phyloP scores from a whole-genome alignment of 139 green algal species.

The Coelastrella sp. region DNA sequence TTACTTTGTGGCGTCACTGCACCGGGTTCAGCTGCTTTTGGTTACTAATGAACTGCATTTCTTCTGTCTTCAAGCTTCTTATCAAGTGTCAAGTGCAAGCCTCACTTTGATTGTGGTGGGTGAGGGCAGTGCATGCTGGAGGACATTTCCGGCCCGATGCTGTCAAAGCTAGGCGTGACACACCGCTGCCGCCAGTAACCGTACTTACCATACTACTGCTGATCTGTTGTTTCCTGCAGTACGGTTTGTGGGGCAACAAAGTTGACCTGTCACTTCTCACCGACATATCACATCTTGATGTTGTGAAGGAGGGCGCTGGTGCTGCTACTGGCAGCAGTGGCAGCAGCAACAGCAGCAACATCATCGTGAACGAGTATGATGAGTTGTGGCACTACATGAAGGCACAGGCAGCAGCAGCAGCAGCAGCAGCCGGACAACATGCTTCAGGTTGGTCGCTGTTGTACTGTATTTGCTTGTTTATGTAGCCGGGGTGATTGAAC shows the following conservation, averaged over 20 bases:
- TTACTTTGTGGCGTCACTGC: no score
- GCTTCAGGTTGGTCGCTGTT: neutral
- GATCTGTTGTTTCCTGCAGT: neutral
- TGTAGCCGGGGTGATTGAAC: neutral
- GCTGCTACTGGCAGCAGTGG: neutral
- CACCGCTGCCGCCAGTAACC: no score
- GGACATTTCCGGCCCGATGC: neutral
- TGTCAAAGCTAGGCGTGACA: no score
- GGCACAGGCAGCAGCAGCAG: neutral
- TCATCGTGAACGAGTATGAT: constrained; percentile 63
- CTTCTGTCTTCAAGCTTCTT: no score
- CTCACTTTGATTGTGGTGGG: no score
- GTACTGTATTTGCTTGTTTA: neutral
- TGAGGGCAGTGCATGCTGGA: no score
- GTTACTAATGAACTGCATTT: no score
- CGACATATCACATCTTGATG: constrained; percentile 47
- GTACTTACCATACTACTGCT: no score
- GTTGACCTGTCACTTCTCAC: constrained; percentile 57
- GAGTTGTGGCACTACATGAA: constrained; percentile 48
- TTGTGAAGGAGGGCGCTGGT: neutral
- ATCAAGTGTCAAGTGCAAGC: no score
- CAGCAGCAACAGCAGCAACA: constrained; percentile 17
- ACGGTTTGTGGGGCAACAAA: no score
- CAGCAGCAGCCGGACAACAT: neutral
- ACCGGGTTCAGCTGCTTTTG: no score